phyloP scores from a whole-genome alignment of 2,329 filamentous ascomycete species.

The Coniochaeta sp. region DNA sequence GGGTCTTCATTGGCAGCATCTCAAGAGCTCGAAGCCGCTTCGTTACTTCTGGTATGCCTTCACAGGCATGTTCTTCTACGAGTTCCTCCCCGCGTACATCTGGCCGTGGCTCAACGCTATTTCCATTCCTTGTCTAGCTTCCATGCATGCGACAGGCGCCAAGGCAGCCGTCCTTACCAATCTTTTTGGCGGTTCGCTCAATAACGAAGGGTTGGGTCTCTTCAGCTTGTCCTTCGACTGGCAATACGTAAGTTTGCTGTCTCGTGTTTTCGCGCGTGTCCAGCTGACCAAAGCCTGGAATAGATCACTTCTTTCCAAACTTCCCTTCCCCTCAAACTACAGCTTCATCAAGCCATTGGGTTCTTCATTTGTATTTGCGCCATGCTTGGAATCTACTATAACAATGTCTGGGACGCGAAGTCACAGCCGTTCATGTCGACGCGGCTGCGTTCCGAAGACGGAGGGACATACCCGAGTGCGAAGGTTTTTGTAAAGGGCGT shows the following conservation, averaged over 20 bases:
- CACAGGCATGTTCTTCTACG: slow-evolving; percentile 38
- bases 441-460: slow-evolving; percentile 29
- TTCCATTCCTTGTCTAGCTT: slow-evolving; percentile 45
- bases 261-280: neutral
- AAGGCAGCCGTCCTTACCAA: slow-evolving; percentile 36
- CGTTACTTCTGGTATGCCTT: slow-evolving; percentile 46
- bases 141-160: slow-evolving; percentile 39
- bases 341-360: slow-evolving; percentile 37
- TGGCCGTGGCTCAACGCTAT: slow-evolving; percentile 48
- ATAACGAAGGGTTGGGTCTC: slow-evolving; percentile 44
- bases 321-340: slow-evolving; percentile 43
- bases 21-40: slow-evolving; percentile 42
- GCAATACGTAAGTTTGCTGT: slow-evolving; percentile 39
- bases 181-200: slow-evolving; percentile 42
- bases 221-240: slow-evolving; percentile 45
- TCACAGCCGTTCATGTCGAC: slow-evolving; percentile 50
- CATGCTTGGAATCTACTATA: slow-evolving; percentile 46
- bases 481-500: slow-evolving; percentile 32
- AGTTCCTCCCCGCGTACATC: slow-evolving; percentile 48
- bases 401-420: slow-evolving; percentile 36
- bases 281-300: neutral
- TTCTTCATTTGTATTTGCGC: slow-evolving; percentile 39
- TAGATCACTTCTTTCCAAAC: slow-evolving; percentile 48
- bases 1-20: slow-evolving; percentile 43
- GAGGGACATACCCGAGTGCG: slow-evolving; percentile 29